A percentile compares a stretch with the other conserved stretches of the same genome.
phyloP scores from a whole-genome alignment of 768 basidiomycete species.

The Suillus brevipes region DNA sequence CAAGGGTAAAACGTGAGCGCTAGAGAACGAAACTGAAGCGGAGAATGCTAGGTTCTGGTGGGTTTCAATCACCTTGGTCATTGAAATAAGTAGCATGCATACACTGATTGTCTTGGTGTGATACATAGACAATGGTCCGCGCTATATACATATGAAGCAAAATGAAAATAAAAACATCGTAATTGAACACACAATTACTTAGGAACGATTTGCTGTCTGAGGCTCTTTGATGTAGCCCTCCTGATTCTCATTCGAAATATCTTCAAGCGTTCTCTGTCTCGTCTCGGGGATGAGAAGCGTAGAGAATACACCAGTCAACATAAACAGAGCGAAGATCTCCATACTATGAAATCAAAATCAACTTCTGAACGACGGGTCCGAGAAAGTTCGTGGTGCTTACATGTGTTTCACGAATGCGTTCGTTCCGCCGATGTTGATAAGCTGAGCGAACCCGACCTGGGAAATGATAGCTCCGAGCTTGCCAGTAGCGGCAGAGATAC shows the following conservation, averaged over 20 bases:
- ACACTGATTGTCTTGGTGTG: not conserved
- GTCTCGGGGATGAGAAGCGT: constrained; percentile 83
- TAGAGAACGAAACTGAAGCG: too few relatives aligned
- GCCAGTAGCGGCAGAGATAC: constrained; percentile 80
- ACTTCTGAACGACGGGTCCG: constrained; percentile 3
- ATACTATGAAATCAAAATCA: constrained; percentile 41
- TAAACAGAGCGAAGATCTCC: constrained; percentile 83
- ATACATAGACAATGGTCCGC: not conserved
- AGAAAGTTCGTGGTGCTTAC: constrained; percentile 39
- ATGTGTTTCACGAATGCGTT: constrained; percentile 66
- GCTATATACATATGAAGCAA: not conserved
- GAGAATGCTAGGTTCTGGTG: not conserved
- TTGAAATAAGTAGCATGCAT: not conserved
- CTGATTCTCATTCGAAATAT: constrained; percentile 72
- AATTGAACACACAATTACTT: not conserved
- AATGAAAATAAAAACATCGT: not conserved
- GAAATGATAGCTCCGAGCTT: constrained; percentile 84
- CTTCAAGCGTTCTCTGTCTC: constrained; percentile 63
- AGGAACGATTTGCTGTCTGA: not conserved
- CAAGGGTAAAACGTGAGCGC: too few relatives aligned
- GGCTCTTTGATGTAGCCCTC: constrained; percentile 47
- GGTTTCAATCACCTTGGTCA: not conserved
- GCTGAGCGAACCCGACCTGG: constrained; percentile 71
- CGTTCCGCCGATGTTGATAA: constrained; percentile 68
- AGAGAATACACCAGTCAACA: constrained; percentile 82